Base-by-base conservation (phyloP, 164 flowering plant genomes). In the Cinnamomum micranthum region DNA sequence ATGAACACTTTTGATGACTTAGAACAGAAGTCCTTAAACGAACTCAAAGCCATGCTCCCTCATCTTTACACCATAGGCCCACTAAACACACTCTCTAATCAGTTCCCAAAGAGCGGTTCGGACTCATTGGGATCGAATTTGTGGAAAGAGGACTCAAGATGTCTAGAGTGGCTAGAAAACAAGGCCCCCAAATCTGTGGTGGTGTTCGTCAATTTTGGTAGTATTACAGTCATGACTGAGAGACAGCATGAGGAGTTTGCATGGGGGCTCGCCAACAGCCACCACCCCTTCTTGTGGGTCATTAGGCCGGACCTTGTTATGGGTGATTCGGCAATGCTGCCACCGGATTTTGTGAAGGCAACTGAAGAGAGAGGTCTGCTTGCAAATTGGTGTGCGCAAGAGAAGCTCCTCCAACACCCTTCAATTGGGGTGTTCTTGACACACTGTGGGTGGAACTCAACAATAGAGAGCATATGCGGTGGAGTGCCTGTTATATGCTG, bases 251-350 rank as follows among this genome's bases (percentile, higher is more conserved):
- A 72, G 7, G 90, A 88, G 69, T 82, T 87, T 25, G 87, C 90
- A 2, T 88, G 90, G 90, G 90, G 91, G 4, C 78, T 88, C 0
- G 87, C 85, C 1, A 84, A 86, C 74, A 85, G 84, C 72, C 65
- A 80, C 11, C 27, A 75, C 14, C 23, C 76, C 2, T 88, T 88
- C 59, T 71, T 87, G 71, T 87, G 91, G 91, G 66, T 87, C 10
- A 78, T 85, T 6, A 75, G 91, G 73, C 86, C 90, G 3, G 88
- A 86, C 59, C 35, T 85, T 4, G 83, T 88, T 0, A 28, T 64
- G 13, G 87, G 86, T 0, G 84, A 82, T 0, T 27, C 83, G 0
- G 81, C 85, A 0, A 17, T 80, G 22, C 24, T 87, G 47, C 82
- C 83, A 0, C 73, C 74, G 19, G 85, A 81, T 22, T 83, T 86